Conservation (phyloP, 371 early-diverging fungal species). For the Syncephalastrum racemosum region DNA sequence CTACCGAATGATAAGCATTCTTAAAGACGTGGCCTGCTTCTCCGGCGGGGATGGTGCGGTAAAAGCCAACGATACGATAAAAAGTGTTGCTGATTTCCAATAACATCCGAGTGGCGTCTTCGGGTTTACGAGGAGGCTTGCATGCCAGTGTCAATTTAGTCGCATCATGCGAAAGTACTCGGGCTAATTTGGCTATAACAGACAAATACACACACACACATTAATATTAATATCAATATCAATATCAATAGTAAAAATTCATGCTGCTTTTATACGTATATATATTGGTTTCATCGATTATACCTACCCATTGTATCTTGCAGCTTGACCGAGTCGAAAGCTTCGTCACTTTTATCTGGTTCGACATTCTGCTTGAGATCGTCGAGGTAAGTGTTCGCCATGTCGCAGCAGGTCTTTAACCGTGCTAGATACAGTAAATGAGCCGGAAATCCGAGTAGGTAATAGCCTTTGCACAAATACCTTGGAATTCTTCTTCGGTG, state of each 20-base stretch:
- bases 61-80: constrained; percentile 42
- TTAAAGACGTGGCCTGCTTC: constrained; percentile 24
- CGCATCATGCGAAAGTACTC: constrained; percentile 44
- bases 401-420: constrained; percentile 35
- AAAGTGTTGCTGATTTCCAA: constrained; percentile 40
- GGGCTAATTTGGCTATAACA: constrained; percentile 26
- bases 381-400: constrained; percentile 30
- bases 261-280: neutral
- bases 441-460: neutral
- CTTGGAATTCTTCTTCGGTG: constrained; percentile 20
- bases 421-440: constrained; percentile 21
- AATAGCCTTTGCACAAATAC: constrained; percentile 5
- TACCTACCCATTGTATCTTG: constrained; percentile 32
- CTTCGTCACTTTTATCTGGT: neutral
- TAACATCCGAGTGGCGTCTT: constrained; percentile 37
- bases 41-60: constrained; percentile 29
- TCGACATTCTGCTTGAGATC: constrained; percentile 26
- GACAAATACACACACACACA: neutral
- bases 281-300: neutral
- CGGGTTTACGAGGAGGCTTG: constrained; percentile 46
- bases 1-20: constrained; percentile 16
- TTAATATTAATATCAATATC: no score
- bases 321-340: constrained; percentile 28
- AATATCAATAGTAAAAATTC: no score
- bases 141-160: constrained; percentile 50